These are phyloP conservation scores for Acacia acuminata DNA, from an alignment of 306 rosid genomes.

Conservation along the genomic window DNA sequence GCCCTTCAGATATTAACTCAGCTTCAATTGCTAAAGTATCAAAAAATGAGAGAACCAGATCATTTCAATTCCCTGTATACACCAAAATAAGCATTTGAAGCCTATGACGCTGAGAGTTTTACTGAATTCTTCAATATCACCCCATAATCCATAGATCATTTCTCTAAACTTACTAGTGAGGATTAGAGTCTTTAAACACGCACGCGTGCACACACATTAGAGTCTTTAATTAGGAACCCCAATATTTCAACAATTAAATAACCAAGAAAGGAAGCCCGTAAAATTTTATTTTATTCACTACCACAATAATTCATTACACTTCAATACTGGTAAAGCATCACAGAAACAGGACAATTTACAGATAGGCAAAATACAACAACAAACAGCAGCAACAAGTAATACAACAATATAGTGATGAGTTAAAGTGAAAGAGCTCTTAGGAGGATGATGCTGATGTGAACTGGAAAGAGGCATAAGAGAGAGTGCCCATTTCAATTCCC, in stretches of 20 bases:
- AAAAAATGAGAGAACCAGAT: background rate
- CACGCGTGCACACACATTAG: too few species aligned
- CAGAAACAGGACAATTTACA: slow-evolving; percentile 16
- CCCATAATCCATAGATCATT: background rate
- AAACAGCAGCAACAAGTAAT: background rate
- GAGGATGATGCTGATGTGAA: slow-evolving; percentile 44
- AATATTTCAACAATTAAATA: too few species aligned
- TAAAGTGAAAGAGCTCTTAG: slow-evolving; percentile 6
- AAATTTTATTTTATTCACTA: background rate
- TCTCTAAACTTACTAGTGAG: background rate
- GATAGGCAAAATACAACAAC: background rate
- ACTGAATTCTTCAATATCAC: background rate
- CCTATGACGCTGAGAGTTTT: background rate
- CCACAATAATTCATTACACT: slow-evolving; percentile 1
- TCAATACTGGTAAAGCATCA: background rate
- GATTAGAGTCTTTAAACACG: too few species aligned
- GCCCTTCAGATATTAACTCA: background rate
- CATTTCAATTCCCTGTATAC: background rate
- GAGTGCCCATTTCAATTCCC: slow-evolving; percentile 56
- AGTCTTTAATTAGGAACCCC: background rate
- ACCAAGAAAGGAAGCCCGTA: background rate
- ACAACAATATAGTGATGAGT: background rate
- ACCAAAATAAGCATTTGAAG: background rate
- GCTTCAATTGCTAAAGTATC: background rate
- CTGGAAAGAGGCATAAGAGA: slow-evolving; percentile 84